Base-by-base conservation (phyloP, 1,284 basidiomycete species). In the Naganishia albida region DNA sequence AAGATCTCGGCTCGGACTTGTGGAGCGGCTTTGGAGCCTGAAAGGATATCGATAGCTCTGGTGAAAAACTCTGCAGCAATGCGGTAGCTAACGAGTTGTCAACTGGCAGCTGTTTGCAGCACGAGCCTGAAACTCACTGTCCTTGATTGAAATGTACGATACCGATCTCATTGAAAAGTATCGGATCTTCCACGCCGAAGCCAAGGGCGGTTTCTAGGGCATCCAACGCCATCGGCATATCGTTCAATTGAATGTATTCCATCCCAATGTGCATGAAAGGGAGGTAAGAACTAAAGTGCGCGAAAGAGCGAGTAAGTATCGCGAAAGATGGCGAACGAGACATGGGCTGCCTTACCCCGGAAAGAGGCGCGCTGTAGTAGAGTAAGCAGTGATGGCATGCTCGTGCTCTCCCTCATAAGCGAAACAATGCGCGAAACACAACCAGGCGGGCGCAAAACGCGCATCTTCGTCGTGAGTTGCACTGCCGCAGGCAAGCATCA, bases 341-440 rank as follows among this genome's bases (percentile, higher is more conserved):
- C 34, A 4, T 62, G 69, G 23, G 62, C 71, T 23, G 65, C 77
- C 86, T 65, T 74, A 93, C 90, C 93, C 93, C 62, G 88, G 90
- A 75, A 98, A 98, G 81, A 97, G 88, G 38, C 94, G 83, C 2
- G 93, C 90, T 56, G 92, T 93, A 0, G 96, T 99, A 15, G 93
- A 95, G 79, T 99, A 99, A 1, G 96, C 94, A 0, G 93, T 97
- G 51, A 99, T 91, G 1, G 96, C 96, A 74, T 97, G 93, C 72
- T 99, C 96, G 80, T 95, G 94, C 77, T 99, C 96, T 18, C 95
- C 94, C 77, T 99, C 95, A 68, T 92, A 83, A 1, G 95, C 91
- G 80, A 97, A 98, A 0, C 93, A 93, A 80, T 99, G 96, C 1
- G 90, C 96, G 77, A 98, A 99, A 1, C 93, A 91, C 66, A 98